Evolutionary conservation across 164 flowering plant species (phyloP), one percentile per base, ranked within the genome.

Genomic region (Vitis riparia): DNA sequence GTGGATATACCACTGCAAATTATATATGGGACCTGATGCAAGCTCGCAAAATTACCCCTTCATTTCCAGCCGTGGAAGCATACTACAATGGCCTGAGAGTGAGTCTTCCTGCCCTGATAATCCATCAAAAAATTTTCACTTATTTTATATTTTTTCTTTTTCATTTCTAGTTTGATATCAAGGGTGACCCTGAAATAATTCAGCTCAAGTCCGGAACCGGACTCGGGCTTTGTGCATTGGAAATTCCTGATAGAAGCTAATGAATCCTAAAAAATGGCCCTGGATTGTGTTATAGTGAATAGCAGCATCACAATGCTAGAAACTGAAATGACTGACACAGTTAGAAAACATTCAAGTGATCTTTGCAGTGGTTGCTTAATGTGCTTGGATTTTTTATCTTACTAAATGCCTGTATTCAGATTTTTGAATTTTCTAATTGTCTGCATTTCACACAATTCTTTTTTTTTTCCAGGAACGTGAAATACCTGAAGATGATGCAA

Each of bases 21-120:
- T 84, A 76, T 62, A 69, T 96, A 73, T 96, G 99, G 99, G 99
- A 95, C 76, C 71, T 91, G 73, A 85, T 91, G 94, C 94, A 87
- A 80, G 77, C 90, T 52, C 94, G 92, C 59, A 82, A 75, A 0
- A 27, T 90, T 2, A 59, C 6, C 37, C 87, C 85, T 32, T 55
- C 84, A 32, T 70, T 86, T 65, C 89, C 93, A 67, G 92, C 91
- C 5, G 91, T 88, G 13, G 91, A 88, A 73, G 95, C 98, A 51
- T 96, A 96, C 74, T 80, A 82, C 74, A 81, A 84, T 3, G 99
- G 99, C 44, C 78, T 96, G 67, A 87, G 83, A 73, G 99, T 89
- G 60, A 84, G 82, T 81, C 17, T 57, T 32, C 16, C 60, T 16
- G 32, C 47, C 47, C 16, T 10, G 14, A 11, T 23, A 27, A 13